phyloP scores from a whole-genome alignment of 495 filamentous ascomycete species.

The Penicillium antarcticum region DNA sequence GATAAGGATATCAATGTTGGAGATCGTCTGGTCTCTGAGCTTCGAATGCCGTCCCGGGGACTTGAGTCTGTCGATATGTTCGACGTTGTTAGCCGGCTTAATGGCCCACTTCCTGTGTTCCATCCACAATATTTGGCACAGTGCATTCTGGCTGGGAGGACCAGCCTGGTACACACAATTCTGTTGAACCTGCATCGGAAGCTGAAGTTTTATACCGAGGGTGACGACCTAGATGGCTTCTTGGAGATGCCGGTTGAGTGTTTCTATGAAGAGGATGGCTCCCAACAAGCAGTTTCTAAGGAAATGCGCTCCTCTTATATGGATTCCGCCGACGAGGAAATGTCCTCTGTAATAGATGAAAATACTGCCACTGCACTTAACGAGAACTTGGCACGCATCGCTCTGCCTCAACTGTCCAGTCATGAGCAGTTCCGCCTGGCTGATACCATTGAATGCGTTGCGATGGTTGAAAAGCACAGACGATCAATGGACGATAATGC shows the following conservation, averaged over 20 bases:
- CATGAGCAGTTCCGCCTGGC: constrained; percentile 87
- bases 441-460: constrained; percentile 84
- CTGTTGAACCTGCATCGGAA: constrained; percentile 71
- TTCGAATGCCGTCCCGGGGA: constrained; percentile 59
- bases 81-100: constrained; percentile 74
- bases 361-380: constrained; percentile 67
- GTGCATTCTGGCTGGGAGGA: constrained; percentile 81
- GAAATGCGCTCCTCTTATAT: constrained; percentile 53
- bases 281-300: constrained; percentile 41
- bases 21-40: constrained; percentile 58
- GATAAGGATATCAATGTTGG: constrained; percentile 67
- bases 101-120: constrained; percentile 85
- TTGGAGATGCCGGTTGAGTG: constrained; percentile 67
- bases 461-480: constrained; percentile 82
- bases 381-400: constrained; percentile 69
- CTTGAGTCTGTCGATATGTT: constrained; percentile 61
- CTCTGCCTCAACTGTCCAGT: constrained; percentile 79
- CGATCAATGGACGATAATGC: constrained; percentile 92
- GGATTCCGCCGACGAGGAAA: constrained; percentile 56
- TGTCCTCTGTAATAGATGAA: constrained; percentile 66
- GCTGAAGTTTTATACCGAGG: constrained; percentile 79
- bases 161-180: constrained; percentile 67
- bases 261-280: constrained; percentile 58
- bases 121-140: constrained; percentile 92
- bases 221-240: constrained; percentile 78